Base-by-base conservation (phyloP, 1,284 basidiomycete species). In the Ceraceosorus guamensis region DNA sequence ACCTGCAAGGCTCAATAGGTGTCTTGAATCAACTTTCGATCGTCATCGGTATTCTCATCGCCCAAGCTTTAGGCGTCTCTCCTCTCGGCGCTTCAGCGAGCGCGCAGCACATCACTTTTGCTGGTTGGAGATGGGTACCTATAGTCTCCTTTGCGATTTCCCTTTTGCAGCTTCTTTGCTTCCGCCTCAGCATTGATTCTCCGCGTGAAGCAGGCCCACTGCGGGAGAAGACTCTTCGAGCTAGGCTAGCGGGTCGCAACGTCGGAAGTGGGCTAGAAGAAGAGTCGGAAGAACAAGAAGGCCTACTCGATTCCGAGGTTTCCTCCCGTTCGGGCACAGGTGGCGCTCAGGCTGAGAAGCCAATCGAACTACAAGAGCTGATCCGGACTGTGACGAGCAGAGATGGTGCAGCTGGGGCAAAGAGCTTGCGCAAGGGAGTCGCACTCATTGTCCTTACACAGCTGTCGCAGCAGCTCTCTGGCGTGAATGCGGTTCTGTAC, bases 1-100 rank as follows among this genome's bases (percentile, higher is more conserved):
- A 80, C 57, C 84, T 88, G 49, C 83, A 82, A 65, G 87, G 87
- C n/a, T 84, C 81, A 53, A 58, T 77, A 82, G 89, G 90, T 32
- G 87, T 91, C 30, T 80, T 92, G 41, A 90, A 89, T n/a, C 91
- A 75, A 58, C 63, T 75, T 18, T 65, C 67, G 0, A 70, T 74
- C 33, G 71, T 73, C 6, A 10, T 66, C n/a, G 73, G 73, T 16
- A 69, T 75, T 48, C 70, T 79, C 35, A 47, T 67, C 4, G 78
- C 76, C 0, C 79, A 79, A 57, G 67, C 72, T 2, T 60, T 78
- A 0, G 77, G 77, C 1, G 74, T 78, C 39, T 77, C 72, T 8
- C 68, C 76, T 39, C 41, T 70, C 11, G 58, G 63, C 11, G 49
- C 51, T 7, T 44, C 48, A 13, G 14, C 33, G 66, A 69, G 0